A percentile compares a stretch with the other conserved stretches of the same genome.
Conservation (phyloP, 1,139 yeast genomes). For the Keqinozyma sinolaborantium region DNA sequence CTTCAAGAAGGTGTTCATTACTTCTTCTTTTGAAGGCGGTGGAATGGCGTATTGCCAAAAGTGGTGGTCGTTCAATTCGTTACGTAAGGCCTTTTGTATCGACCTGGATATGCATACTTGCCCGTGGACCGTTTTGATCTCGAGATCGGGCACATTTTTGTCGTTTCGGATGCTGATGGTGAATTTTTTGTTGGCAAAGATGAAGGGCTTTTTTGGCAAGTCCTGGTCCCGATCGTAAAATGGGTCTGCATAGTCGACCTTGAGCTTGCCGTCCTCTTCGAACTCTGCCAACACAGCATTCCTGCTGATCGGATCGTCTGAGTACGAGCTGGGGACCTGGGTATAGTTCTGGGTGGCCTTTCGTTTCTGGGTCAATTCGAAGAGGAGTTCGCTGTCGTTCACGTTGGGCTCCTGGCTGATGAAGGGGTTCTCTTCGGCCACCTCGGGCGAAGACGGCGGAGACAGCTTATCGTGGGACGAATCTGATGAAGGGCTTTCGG, state of each 20-base stretch:
- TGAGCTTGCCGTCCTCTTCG: conserved; percentile 43
- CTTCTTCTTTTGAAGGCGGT: conserved; percentile 27
- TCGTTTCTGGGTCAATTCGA: neutral
- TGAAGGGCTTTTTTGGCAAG: conserved; percentile 50
- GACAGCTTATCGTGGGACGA: neutral
- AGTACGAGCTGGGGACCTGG: neutral
- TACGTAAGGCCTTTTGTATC: conserved; percentile 4
- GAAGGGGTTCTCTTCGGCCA: neutral
- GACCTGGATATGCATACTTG: conserved; percentile 4
- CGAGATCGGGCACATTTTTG: neutral
- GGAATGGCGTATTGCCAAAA: conserved; percentile 25
- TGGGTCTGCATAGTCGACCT: conserved; percentile 60
- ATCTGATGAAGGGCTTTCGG: neutral
- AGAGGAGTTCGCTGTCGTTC: conserved; percentile 6
- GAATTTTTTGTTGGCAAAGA: conserved; percentile 66
- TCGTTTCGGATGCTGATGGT: conserved; percentile 16
- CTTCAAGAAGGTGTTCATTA: conserved; percentile 17
- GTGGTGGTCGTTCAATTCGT: neutral
- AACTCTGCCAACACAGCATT: conserved; percentile 30
- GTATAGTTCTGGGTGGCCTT: neutral
- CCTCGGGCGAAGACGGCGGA: neutral
- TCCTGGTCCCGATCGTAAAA: conserved; percentile 53
- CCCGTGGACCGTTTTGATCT: conserved; percentile 1
- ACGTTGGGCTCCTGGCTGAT: conserved; percentile 2
- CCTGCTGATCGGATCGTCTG: conserved; percentile 7